Conservation (phyloP, 768 basidiomycete genomes). For the Termitomyces sp. region DNA sequence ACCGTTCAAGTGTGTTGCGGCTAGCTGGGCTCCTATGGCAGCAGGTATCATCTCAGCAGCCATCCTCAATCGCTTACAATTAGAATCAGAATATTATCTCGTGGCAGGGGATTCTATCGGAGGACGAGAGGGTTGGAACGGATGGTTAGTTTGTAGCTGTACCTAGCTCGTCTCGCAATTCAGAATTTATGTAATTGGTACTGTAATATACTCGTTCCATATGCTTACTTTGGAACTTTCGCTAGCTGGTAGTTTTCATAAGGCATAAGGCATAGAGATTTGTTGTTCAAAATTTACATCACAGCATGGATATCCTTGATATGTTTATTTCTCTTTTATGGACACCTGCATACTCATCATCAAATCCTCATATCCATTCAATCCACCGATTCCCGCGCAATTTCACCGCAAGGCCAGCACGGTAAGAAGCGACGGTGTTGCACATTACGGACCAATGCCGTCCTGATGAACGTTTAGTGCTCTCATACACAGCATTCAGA, state of each 20-base stretch:
- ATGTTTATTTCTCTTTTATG: constrained; percentile 2
- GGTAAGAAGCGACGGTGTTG: background rate
- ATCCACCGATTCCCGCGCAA: background rate
- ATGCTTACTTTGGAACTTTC: background rate
- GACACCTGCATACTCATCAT: constrained; percentile 1
- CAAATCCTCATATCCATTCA: constrained; percentile 6
- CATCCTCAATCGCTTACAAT: constrained; percentile 28
- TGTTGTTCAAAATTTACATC: constrained; percentile 5
- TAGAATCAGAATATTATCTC: constrained; percentile 21
- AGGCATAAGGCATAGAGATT: background rate
- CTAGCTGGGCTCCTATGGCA: constrained; percentile 45
- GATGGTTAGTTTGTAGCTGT: constrained; percentile 27
- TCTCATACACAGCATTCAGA: background rate
- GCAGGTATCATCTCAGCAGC: constrained; percentile 42
- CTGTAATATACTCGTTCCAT: background rate
- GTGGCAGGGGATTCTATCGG: constrained; percentile 26
- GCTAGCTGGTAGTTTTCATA: background rate
- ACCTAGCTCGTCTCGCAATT: background rate
- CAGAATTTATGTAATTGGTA: background rate
- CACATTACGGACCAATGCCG: background rate
- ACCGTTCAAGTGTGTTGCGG: constrained; percentile 40
- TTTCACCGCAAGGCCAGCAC: background rate
- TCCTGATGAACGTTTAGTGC: background rate
- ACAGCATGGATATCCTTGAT: background rate
- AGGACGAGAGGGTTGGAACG: constrained; percentile 38